Conservation (phyloP, 1,284 basidiomycete genomes). For the Sporisorium graminicola region DNA sequence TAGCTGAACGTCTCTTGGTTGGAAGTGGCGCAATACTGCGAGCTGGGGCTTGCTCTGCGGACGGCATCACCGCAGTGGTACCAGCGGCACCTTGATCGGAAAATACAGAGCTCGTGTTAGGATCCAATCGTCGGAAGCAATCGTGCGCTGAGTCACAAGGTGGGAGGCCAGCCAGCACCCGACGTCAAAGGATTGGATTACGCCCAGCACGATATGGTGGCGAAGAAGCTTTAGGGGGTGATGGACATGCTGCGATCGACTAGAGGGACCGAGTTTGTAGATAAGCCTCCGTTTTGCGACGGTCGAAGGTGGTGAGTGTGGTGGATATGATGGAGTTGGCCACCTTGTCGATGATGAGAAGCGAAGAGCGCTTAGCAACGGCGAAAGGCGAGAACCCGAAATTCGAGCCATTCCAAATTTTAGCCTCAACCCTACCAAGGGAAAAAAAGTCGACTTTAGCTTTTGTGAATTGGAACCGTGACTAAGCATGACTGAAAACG, state of each 20-base stretch:
- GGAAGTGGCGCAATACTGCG: slow-evolving; percentile 33
- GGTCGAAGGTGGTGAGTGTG: no score
- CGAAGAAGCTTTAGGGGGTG: background rate
- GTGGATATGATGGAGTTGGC: no score
- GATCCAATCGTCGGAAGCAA: no score
- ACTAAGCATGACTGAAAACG: background rate
- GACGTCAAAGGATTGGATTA: no score
- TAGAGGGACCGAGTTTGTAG: background rate
- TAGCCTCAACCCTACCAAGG: background rate
- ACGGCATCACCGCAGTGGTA: slow-evolving; percentile 47
- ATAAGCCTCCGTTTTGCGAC: background rate
- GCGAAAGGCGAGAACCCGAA: no score
- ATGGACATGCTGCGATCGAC: background rate
- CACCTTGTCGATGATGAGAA: no score
- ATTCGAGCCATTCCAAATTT: background rate
- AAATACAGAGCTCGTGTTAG: background rate
- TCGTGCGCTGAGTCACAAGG: no score
- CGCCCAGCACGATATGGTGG: background rate
- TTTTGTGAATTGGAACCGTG: background rate
- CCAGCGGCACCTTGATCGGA: slow-evolving; percentile 11
- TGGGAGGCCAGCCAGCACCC: background rate
- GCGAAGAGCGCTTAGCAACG: no score
- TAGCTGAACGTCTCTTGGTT: slow-evolving; percentile 5
- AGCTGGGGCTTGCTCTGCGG: slow-evolving; percentile 35
- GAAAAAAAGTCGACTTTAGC: no score